These are phyloP conservation scores for Neonectria faginata DNA, from an alignment of 2,329 filamentous ascomycete species.

Conservation along the genomic window DNA sequence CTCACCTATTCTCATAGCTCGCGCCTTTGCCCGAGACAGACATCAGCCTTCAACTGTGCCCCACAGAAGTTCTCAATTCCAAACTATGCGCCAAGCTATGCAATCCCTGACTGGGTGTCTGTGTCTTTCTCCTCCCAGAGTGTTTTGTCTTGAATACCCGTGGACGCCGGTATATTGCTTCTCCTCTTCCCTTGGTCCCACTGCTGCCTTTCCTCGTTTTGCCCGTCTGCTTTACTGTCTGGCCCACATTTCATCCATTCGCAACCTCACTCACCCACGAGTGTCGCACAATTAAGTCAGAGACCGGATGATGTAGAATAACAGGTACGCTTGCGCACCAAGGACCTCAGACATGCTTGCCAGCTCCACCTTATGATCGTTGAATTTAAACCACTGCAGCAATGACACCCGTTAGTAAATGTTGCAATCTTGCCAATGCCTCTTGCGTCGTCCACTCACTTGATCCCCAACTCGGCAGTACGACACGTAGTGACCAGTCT, in stretches of 20 bases:
- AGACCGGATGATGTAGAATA: conserved; percentile 84
- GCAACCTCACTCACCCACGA: background rate
- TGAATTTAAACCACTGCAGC: conserved; percentile 90
- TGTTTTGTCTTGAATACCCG: conserved; percentile 21
- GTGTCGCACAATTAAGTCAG: conserved; percentile 54
- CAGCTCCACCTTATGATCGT: conserved; percentile 91
- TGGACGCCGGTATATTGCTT: conserved; percentile 28
- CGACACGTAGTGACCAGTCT: conserved; percentile 92
- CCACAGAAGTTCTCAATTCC: conserved; percentile 30
- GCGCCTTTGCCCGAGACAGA: background rate
- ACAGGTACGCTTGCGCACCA: conserved; percentile 85
- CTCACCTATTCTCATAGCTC: background rate
- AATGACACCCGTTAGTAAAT: conserved; percentile 25
- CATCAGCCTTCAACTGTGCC: background rate
- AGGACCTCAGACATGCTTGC: conserved; percentile 88
- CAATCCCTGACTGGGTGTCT: conserved; percentile 29
- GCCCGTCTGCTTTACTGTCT: background rate
- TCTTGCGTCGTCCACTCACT: conserved; percentile 46
- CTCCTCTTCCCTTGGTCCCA: background rate
- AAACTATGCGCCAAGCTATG: conserved; percentile 40
- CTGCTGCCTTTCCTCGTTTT: background rate
- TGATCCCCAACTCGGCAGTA: conserved; percentile 85
- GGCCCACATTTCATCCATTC: background rate
- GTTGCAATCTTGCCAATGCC: conserved; percentile 3
- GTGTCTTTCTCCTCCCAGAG: conserved; percentile 7